Evolutionary conservation across 495 filamentous ascomycete genomes (phyloP), one percentile per base, ranked within the genome.

Genomic region (Annulohypoxylon stygium): DNA sequence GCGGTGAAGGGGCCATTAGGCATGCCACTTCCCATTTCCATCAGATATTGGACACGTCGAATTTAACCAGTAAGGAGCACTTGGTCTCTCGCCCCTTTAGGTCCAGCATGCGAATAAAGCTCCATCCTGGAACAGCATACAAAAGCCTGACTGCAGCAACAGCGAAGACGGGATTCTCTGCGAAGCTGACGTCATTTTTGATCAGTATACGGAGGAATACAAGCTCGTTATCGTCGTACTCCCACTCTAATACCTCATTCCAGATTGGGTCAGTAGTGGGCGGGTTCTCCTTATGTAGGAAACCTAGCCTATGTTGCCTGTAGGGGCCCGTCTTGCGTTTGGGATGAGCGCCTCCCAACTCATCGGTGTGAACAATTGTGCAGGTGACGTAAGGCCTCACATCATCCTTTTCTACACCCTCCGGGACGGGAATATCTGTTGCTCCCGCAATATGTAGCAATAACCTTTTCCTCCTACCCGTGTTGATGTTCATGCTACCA

Each of bases 381-480:
- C 85, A 87, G 0, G 87, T 89, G n/a, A 89, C 58, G 60, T 89
- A 89, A 0, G 85, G 86, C 70, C 81, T 83, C 7, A 86, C 60
- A 1, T 83, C 83, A 0, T 78, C 78, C 0, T 54, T 76, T 1
- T 84, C 80, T 0, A 75, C 48, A 1, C 72, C 80, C 2, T 58
- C 51, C 0, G 82, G 83, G 0, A 87, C 61, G 7, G 85, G 86
- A 2, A 88, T 67, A 61, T 87, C 85, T 0, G 80, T 81, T 2
- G 86, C 87, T 0, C 87, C 87, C 1, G 76, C 86, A 8, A 88
- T 76, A n/a, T 78, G 80, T 5, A 88, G 67, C 2, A 76, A 63
- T 2, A 88, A 72, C 18, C 37, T 67, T 67, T 76, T 83, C 60
- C 76, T 81, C 34, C 74, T 74, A 6, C 70, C 79, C 3, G 75